Conservation (phyloP, 345 rosid species). For the Acer campestre region DNA sequence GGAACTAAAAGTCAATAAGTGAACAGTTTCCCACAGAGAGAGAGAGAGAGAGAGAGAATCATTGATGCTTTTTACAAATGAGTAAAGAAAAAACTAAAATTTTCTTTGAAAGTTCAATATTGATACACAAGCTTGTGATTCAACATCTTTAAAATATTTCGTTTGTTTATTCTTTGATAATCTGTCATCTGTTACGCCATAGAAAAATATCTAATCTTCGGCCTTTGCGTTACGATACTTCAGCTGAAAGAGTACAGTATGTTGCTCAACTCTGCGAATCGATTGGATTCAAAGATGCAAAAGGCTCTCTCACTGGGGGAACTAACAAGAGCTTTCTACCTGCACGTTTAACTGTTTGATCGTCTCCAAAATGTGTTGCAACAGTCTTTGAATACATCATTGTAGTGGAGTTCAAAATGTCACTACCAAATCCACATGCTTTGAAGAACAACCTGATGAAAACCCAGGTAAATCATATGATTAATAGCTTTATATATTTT, state of each 20-base stretch:
- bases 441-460: constrained; percentile 69
- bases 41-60: background rate
- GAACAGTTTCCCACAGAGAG: background rate
- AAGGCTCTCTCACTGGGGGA: constrained; percentile 32
- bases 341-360: constrained; percentile 29
- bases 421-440: constrained; percentile 88
- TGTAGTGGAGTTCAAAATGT: constrained; percentile 75
- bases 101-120: constrained; percentile 2
- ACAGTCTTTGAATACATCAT: constrained; percentile 71
- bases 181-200: background rate
- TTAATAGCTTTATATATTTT: background rate
- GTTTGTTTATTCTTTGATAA: constrained; percentile 8
- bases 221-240: background rate
- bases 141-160: background rate
- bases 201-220: background rate
- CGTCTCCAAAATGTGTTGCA: constrained; percentile 28
- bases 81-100: background rate
- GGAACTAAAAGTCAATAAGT: background rate
- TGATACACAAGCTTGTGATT: background rate
- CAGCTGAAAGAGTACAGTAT: background rate
- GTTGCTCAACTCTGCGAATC: background rate
- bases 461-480: constrained; percentile 7
- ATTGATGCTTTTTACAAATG: background rate
- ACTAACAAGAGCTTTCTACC: constrained; percentile 40
- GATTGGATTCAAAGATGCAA: constrained; percentile 13